Evolutionary conservation across 1,284 basidiomycete genomes (phyloP).

Genomic region (Ustilago esculenta): DNA sequence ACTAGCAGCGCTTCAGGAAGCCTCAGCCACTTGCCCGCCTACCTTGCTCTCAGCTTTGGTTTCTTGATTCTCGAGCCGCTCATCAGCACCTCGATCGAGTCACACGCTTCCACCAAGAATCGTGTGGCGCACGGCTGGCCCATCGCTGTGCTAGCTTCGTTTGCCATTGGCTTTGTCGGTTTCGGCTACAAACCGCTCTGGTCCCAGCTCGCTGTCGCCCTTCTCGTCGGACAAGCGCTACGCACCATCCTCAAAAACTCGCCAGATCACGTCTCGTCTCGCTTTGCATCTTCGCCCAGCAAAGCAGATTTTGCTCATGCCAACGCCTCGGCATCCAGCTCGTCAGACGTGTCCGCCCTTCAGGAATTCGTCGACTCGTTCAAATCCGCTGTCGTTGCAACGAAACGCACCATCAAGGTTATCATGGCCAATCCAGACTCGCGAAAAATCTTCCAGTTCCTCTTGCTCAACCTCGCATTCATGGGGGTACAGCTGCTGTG

Average conservation of each 20-base stretch:
- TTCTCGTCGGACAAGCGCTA: slow-evolving; percentile 54
- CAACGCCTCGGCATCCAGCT: background rate
- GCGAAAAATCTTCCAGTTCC: slow-evolving; percentile 94
- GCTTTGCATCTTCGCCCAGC: slow-evolving; percentile 29
- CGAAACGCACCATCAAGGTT: slow-evolving; percentile 73
- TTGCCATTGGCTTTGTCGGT: slow-evolving; percentile 58
- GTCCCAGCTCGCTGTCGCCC: slow-evolving; percentile 40
- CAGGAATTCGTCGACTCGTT: slow-evolving; percentile 40
- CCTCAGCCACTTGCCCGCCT: slow-evolving; percentile 55
- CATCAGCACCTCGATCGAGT: slow-evolving; percentile 58
- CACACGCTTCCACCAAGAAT: slow-evolving; percentile 54
- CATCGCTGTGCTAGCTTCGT: slow-evolving; percentile 50
- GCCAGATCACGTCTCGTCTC: slow-evolving; percentile 52
- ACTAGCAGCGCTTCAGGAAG: background rate
- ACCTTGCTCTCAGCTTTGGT: slow-evolving; percentile 55
- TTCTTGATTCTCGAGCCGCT: slow-evolving; percentile 60
- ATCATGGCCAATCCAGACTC: slow-evolving; percentile 91
- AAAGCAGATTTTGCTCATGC: slow-evolving; percentile 1
- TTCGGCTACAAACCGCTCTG: slow-evolving; percentile 47
- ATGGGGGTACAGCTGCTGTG: slow-evolving; percentile 76
- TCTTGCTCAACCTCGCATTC: slow-evolving; percentile 91
- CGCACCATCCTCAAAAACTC: slow-evolving; percentile 58
- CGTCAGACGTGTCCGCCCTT: slow-evolving; percentile 41
- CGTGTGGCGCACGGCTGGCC: slow-evolving; percentile 63
- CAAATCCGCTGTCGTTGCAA: slow-evolving; percentile 28